phyloP scores from a whole-genome alignment of 768 basidiomycete genomes.

The Rhodotorula kratochvilovae region DNA sequence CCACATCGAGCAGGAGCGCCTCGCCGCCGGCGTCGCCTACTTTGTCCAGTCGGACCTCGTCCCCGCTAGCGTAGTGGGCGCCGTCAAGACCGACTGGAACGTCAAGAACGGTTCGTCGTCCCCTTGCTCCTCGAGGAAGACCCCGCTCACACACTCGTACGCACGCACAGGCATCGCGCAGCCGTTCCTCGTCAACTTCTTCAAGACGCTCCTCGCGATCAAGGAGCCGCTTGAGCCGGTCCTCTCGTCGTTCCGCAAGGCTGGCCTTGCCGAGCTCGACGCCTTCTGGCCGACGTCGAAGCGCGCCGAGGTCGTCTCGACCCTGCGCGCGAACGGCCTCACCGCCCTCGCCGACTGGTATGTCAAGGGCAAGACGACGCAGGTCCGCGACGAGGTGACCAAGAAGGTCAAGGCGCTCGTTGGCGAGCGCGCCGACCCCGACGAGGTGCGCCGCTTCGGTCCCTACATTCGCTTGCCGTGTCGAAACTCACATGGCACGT shows the following conservation, averaged over 20 bases:
- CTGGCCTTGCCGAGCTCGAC: conserved; percentile 77
- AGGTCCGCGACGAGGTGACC: conserved; percentile 63
- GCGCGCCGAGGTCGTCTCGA: conserved; percentile 71
- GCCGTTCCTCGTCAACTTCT: conserved; percentile 68
- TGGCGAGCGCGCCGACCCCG: conserved; percentile 49
- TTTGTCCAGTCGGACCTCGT: conserved; percentile 79
- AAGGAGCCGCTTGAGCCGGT: conserved; percentile 89
- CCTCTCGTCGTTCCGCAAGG: conserved; percentile 70
- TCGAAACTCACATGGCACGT: conserved; percentile 51
- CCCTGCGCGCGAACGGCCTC: conserved; percentile 76
- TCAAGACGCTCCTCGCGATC: conserved; percentile 67
- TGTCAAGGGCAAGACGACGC: conserved; percentile 80
- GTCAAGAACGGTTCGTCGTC: conserved; percentile 73
- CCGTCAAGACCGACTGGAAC: conserved; percentile 85
- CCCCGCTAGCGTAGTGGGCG: conserved; percentile 69
- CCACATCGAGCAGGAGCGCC: conserved; percentile 69
- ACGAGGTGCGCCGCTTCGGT: conserved; percentile 51
- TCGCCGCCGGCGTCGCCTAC: conserved; percentile 73
- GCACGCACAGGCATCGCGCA: conserved; percentile 64
- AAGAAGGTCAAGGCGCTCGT: conserved; percentile 69
- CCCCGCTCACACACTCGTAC: neutral
- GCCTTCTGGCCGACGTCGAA: conserved; percentile 82
- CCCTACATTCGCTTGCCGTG: neutral
- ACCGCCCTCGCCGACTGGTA: conserved; percentile 90
- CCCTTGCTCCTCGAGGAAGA: neutral